Conservation (phyloP, 345 rosid species). For the Rhodamnia rubescens region DNA sequence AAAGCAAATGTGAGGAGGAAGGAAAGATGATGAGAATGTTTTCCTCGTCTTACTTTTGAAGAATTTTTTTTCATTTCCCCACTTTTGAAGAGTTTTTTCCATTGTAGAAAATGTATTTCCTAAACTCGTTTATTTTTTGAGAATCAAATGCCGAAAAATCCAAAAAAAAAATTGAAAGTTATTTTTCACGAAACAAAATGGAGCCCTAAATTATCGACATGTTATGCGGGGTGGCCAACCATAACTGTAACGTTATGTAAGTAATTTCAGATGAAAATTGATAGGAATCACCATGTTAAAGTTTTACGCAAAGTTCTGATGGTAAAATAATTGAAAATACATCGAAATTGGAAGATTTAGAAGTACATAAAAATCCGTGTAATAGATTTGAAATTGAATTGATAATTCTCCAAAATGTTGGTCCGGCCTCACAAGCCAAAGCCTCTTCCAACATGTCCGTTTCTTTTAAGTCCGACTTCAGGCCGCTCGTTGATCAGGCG, state of each 20-base stretch:
- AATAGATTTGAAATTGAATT: not conserved
- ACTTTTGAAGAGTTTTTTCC: too few relatives aligned
- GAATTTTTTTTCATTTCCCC: too few relatives aligned
- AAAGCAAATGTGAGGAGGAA: too few relatives aligned
- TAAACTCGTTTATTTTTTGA: too few relatives aligned
- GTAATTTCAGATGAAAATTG: rapidly evolving
- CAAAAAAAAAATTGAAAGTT: too few relatives aligned
- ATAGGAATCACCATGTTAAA: rapidly evolving
- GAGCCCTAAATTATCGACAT: not conserved
- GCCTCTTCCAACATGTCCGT: not conserved
- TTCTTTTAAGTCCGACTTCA: not conserved
- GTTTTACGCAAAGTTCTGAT: not conserved
- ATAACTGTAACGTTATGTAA: not conserved
- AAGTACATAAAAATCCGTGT: not conserved
- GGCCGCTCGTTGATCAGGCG: not conserved
- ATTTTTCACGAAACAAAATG: too few relatives aligned
- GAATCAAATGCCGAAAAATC: too few relatives aligned
- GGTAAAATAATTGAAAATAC: not conserved
- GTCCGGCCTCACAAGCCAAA: not conserved
- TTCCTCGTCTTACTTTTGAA: too few relatives aligned
- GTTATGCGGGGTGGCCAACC: rapidly evolving
- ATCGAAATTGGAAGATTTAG: not conserved
- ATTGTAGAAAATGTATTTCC: too few relatives aligned
- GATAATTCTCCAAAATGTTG: not conserved
- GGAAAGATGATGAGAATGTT: too few relatives aligned